Percentiles rank a stretch among this genome's conserved stretches.
Evolutionary conservation across 2,329 filamentous ascomycete species (phyloP).

Genomic region (Cytospora schulzeri): DNA sequence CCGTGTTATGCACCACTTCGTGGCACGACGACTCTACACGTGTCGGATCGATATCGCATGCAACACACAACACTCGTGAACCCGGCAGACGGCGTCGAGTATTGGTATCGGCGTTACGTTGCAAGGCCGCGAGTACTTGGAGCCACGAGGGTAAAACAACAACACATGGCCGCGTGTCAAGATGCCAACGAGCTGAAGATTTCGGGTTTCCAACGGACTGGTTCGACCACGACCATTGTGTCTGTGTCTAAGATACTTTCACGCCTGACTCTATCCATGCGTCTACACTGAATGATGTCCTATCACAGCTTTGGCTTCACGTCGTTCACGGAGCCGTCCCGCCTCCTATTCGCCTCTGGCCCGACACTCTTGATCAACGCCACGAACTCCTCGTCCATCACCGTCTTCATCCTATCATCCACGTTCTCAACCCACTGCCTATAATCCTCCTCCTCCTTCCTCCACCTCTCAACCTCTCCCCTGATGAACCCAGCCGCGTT

Average conservation of each 20-base stretch:
- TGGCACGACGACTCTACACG: slow-evolving; percentile 10
- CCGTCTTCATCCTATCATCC: slow-evolving; percentile 53
- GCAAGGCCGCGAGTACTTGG: not conserved
- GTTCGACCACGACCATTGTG: not conserved
- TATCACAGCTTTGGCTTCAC: slow-evolving; percentile 22
- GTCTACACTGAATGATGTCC: not conserved
- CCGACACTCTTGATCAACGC: slow-evolving; percentile 47
- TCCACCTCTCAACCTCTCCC: slow-evolving; percentile 59
- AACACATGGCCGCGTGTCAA: not conserved
- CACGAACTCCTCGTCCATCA: slow-evolving; percentile 57
- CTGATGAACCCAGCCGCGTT: slow-evolving; percentile 59
- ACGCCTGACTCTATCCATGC: not conserved
- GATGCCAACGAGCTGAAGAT: not conserved
- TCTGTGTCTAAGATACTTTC: not conserved
- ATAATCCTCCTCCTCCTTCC: slow-evolving; percentile 58
- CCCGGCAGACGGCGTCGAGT: slow-evolving; percentile 12
- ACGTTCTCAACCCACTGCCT: slow-evolving; percentile 53
- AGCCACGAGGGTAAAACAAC: not conserved
- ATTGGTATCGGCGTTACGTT: not conserved
- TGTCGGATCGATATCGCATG: not conserved
- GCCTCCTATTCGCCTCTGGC: slow-evolving; percentile 20
- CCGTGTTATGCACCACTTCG: not conserved
- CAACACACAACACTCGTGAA: not conserved
- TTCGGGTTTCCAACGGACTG: not conserved
- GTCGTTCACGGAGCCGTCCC: slow-evolving; percentile 13